A percentile compares a stretch with the other conserved stretches of the same genome.
These are phyloP conservation scores for Arabidopsis thaliana DNA, from an alignment of 345 rosid genomes.

Conservation along the genomic window DNA sequence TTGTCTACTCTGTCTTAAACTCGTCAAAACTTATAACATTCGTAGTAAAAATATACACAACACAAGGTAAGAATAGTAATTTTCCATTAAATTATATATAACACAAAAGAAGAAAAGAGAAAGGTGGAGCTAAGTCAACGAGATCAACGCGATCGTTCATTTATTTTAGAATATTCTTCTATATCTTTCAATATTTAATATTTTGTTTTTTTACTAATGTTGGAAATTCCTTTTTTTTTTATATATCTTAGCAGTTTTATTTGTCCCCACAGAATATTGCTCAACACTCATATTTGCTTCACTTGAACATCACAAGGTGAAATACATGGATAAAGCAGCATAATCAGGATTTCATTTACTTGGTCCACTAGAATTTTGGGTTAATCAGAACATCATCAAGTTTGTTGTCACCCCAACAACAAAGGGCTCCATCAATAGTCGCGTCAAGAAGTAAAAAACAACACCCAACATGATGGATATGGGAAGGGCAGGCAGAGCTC, in stretches of 20 bases:
- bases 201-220: not conserved
- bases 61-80: not conserved
- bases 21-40: not conserved
- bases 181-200: not conserved
- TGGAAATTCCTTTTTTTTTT: no score
- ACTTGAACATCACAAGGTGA: slow-evolving; percentile 24
- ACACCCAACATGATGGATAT: slow-evolving; percentile 87
- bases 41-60: not conserved
- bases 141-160: not conserved
- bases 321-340: slow-evolving; percentile 6
- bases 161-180: not conserved
- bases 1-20: not conserved
- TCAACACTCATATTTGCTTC: slow-evolving; percentile 13
- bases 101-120: not conserved
- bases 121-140: slow-evolving; percentile 8
- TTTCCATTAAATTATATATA: not conserved
- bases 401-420: slow-evolving; percentile 81
- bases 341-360: slow-evolving; percentile 30
- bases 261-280: not conserved
- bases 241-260: not conserved
- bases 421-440: slow-evolving; percentile 92
- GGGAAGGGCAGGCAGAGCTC: slow-evolving; percentile 96
- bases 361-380: slow-evolving; percentile 22
- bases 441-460: slow-evolving; percentile 88
- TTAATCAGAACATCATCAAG: slow-evolving; percentile 73